Base-by-base conservation (phyloP, 441 rosid species). In the Heliophila coronopifolia region DNA sequence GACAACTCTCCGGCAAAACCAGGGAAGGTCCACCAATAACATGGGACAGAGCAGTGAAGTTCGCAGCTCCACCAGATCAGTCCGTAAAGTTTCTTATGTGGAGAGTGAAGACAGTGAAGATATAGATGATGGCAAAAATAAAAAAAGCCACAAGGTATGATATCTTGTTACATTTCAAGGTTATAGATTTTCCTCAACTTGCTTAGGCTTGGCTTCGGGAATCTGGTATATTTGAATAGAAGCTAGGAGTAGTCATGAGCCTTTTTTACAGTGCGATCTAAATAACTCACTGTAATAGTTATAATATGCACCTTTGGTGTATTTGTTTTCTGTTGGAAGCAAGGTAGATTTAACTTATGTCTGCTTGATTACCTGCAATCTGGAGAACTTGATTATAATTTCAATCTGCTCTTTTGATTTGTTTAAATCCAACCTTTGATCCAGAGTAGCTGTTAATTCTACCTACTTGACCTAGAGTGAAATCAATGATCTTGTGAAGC, bases 51-150 rank as follows among this genome's bases (percentile, higher is more conserved):
- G 70, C 68, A 81, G 54, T 53, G 97, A 93, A 69, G 85, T 86
- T 43, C 96, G 99, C 57, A 80, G 81, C 59, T 93, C 99, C 50
- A 76, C 72, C 66, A 74, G 99, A 76, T 79, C 96, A 28, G 81
- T 81, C 58, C 86, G 95, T 50, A 93, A 89, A 77, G 97, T 93
- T 27, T 93, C 99, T 22, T 93, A 93, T 78, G 97, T 79, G 50
- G 99, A 93, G 78, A 93, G 97, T 67, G 99, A 93, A 38, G 99
- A 83, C 73, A 93, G 96, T 68, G 99, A 93, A 77, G 97, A 84
- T 54, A 59, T 65, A 50, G 97, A 84, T 71, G 97, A 86, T 65
- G 78, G 77, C 57, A 86, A 65, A 73, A 78, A 62, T 76, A 77
- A 68, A 49, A 93, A 80, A 65, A 39, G 61, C 12, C 95, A 66